phyloP scores from a whole-genome alignment of 106 monocot genomes.

The Vanilla planifolia region DNA sequence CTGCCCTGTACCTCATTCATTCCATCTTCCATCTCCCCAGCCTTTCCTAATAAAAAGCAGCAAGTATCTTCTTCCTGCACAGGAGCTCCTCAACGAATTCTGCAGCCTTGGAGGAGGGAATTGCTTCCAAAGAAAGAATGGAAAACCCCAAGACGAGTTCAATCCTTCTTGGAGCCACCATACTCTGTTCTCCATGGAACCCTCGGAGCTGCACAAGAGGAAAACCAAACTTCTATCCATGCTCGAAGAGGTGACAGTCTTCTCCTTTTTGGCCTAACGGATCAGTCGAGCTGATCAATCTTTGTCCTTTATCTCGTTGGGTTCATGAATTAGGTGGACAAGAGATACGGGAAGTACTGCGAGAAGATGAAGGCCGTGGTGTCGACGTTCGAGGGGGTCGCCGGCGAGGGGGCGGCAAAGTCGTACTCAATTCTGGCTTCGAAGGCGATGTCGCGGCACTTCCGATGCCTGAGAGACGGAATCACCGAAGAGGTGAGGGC shows the following conservation, averaged over 20 bases:
- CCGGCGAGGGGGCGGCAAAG: slow-evolving; percentile 32
- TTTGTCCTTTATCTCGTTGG: no score
- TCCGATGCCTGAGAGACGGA: slow-evolving; percentile 40
- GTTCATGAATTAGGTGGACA: slow-evolving; percentile 4
- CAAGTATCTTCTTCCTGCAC: slow-evolving; percentile 41
- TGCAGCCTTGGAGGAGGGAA: slow-evolving; percentile 26
- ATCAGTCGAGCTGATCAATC: no score
- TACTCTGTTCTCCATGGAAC: slow-evolving; percentile 42
- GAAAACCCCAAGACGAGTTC: no score
- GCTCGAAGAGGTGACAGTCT: slow-evolving; percentile 54
- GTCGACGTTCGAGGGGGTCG: slow-evolving; percentile 32
- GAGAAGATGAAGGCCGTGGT: slow-evolving; percentile 42
- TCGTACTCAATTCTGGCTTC: slow-evolving; percentile 37
- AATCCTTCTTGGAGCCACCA: neutral
- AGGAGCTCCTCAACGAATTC: slow-evolving; percentile 53
- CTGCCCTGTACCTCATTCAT: neutral
- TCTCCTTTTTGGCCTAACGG: neutral
- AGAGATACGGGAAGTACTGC: slow-evolving; percentile 33
- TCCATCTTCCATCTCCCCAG: neutral
- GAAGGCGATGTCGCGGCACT: slow-evolving; percentile 58
- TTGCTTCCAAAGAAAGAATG: neutral
- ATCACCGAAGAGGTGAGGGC: slow-evolving; percentile 31
- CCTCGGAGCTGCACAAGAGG: slow-evolving; percentile 48
- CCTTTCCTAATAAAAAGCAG: slow-evolving; percentile 24
- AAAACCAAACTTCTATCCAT: slow-evolving; percentile 48